Percentiles rank a stretch among this genome's conserved stretches.
Conservation (phyloP, 345 rosid genomes). For the Camelina sativa region DNA sequence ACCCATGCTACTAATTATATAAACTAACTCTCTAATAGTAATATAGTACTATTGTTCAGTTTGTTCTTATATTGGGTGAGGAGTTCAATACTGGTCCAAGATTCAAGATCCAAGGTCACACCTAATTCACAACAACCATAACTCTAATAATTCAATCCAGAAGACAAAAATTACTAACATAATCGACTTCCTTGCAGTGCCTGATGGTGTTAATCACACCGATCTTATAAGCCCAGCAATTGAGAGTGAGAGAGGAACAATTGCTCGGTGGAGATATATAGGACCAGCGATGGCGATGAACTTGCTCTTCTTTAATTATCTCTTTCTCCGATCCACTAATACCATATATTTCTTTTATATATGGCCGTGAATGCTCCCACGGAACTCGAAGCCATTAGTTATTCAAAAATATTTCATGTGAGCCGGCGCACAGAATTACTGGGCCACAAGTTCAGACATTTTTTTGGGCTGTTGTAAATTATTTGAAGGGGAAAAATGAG, state of each 20-base stretch:
- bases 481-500: no score
- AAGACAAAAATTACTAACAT: slow-evolving; percentile 73
- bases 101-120: neutral
- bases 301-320: slow-evolving; percentile 81
- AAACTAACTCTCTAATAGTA: no score
- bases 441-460: no score
- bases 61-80: no score
- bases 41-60: no score
- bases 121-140: slow-evolving; percentile 90
- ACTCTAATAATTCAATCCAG: slow-evolving; percentile 77
- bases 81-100: no score
- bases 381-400: slow-evolving; percentile 44
- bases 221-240: slow-evolving; percentile 98
- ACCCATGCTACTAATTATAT: no score
- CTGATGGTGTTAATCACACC: slow-evolving; percentile 80
- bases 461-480: no score
- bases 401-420: no score
- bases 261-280: slow-evolving; percentile 59
- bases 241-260: slow-evolving; percentile 64
- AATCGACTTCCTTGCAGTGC: slow-evolving; percentile 92
- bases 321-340: slow-evolving; percentile 56
- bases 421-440: no score
- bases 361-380: slow-evolving; percentile 53
- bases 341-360: slow-evolving; percentile 58
- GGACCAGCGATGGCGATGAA: slow-evolving; percentile 93